Base-by-base conservation (phyloP, 495 filamentous ascomycete species). In the Cercophora samala region DNA sequence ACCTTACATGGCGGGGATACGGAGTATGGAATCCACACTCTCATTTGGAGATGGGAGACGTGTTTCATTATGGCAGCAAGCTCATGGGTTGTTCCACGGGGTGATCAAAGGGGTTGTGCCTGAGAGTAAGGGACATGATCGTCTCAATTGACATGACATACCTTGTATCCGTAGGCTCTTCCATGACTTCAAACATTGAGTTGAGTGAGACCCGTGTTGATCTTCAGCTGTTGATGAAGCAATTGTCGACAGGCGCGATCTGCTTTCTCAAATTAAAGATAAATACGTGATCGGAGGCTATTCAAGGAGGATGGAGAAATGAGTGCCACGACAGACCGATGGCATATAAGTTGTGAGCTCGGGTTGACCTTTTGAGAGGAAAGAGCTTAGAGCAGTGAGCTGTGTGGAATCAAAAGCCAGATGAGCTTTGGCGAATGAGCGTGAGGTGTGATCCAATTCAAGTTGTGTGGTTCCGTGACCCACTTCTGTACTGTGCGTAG, bases 391-490 rank as follows among this genome's bases (percentile, higher is more conserved):
- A 46, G 37, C 37, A 46, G 11, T 63, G 62, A 63, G 62, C 62
- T 63, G 25, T 37, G 65, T 56, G 26, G 32, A 26, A 32, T 58
- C 59, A 62, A 66, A 62, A 56, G 46, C 58, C 25, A 60, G 62
- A 66, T 66, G 65, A 66, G 65, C 52, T 62, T 66, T 66, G 65
- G 24, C 63, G 63, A 66, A 66, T 66, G 62, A 62, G 46, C 37
- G 37, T 46, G 37, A 46, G 37, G 13, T 46, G 37, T 46, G 37
- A 46, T 46, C 37, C 37, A 46, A 13, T 46, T 13, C 37, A 46
- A 46, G 37, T 46, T 46, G 37, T 46, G 37, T 13, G 37, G 37
- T 46, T 46, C 15, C 0, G 15, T 46, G 37, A 46, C 37, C 37
- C 37, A 46, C 37, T 46, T 46, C 13, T 13, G 11, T 46, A 46